Base-by-base conservation (phyloP, 352 stramenopile species). In the Phytophthora cactorum region DNA sequence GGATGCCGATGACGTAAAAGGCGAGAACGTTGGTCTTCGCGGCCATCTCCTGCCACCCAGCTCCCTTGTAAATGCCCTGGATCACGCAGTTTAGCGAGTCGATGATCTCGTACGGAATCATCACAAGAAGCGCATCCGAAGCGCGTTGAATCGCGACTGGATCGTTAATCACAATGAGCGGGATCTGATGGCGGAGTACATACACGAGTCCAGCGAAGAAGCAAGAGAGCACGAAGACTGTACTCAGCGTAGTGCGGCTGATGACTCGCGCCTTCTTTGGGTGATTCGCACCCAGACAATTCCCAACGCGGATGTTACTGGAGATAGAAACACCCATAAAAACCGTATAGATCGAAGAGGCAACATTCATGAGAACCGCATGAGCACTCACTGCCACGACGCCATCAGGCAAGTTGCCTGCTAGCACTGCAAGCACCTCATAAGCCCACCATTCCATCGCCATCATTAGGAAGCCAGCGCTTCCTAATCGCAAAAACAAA, bases 361-460 rank as follows among this genome's bases (percentile, higher is more conserved):
- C 74, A 14, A 94, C 71, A 45, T 94, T 89, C 68, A 91, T 82
- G 22, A 93, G 73, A 41, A 96, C 79, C 14, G 82, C 79, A 58
- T 95, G 88, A 10, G 84, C 78, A 39, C 85, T 91, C 49, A 96
- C 84, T 12, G 73, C 79, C 28, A 95, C 78, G 9, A 95, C 79
- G 6, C 80, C 84, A 57, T 93, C 74, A 0, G 82, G 85, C 0
- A 95, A 69, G 1, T 91, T 72, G 2, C 85, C 88, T 7, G 85
- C 88, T 25, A 95, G 46, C 5, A 95, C 60, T 8, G 85, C 79
- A 9, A 95, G 71, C 5, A 89, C 34, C 60, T 93, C 86, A 61
- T 92, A 94, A 7, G 88, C 85, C 80, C 81, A 91, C 88, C 88
- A 94, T 68, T 91, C 79, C 67, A 96, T 86, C 17, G 75, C 64